A percentile compares a stretch with the other conserved stretches of the same genome.
Conservation (phyloP, 352 stramenopile genomes). For the Phytophthora brassicae region DNA sequence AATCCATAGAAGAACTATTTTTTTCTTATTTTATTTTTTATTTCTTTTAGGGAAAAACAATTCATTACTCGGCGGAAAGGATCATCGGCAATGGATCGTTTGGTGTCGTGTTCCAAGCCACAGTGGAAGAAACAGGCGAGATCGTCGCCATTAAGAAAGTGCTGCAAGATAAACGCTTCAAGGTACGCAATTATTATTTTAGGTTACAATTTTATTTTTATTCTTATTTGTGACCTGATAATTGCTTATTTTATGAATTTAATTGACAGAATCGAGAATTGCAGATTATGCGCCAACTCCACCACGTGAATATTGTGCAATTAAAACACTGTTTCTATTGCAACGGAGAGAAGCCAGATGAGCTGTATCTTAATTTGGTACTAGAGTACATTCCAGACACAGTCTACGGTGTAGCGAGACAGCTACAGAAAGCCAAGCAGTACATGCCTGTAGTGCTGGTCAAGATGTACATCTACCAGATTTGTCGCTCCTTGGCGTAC, state of each 20-base stretch:
- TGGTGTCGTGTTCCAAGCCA: slow-evolving; percentile 98
- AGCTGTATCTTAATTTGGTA: slow-evolving; percentile 99
- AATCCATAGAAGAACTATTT: slow-evolving; percentile 4
- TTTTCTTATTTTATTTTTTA: background rate
- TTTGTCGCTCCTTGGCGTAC: slow-evolving; percentile 96
- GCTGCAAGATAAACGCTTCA: slow-evolving; percentile 99
- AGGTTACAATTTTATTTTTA: background rate
- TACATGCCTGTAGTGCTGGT: slow-evolving; percentile 96
- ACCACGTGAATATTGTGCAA: slow-evolving; percentile 98
- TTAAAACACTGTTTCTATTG: slow-evolving; percentile 99
- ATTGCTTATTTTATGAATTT: slow-evolving; percentile 8
- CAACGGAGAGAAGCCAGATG: slow-evolving; percentile 93
- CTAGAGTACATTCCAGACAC: slow-evolving; percentile 99
- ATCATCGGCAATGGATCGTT: slow-evolving; percentile 99
- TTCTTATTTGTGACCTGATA: background rate
- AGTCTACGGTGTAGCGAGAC: slow-evolving; percentile 95
- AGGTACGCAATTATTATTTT: slow-evolving; percentile 51
- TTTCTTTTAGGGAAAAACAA: slow-evolving; percentile 75
- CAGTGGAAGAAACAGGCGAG: slow-evolving; percentile 96
- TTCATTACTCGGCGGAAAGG: slow-evolving; percentile 96
- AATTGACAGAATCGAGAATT: slow-evolving; percentile 95
- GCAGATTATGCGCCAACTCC: slow-evolving; percentile 99
- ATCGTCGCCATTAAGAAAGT: slow-evolving; percentile 99
- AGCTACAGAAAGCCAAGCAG: slow-evolving; percentile 97
- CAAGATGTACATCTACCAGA: slow-evolving; percentile 99